Percentiles rank a stretch among this genome's conserved stretches.
Evolutionary conservation across 148 eudicot species (phyloP).

Genomic region (Camellia japonica): DNA sequence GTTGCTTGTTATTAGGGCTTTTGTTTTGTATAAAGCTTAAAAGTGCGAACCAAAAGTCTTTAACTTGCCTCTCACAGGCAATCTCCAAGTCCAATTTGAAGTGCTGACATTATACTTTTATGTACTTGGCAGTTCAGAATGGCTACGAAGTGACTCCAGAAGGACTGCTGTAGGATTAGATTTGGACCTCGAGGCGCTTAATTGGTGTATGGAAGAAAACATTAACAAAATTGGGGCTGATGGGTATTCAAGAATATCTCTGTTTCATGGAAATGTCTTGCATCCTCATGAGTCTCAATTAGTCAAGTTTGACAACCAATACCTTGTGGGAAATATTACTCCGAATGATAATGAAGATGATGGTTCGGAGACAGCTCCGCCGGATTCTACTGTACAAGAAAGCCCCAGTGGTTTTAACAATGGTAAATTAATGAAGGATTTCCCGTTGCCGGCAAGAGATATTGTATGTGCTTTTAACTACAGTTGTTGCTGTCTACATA

Average conservation of each 20-base stretch:
- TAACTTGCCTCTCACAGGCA: background rate
- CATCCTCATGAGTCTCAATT: conserved; percentile 60
- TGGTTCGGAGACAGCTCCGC: conserved; percentile 27
- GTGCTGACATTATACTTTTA: conserved; percentile 11
- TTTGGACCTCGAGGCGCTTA: conserved; percentile 83
- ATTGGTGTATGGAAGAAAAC: conserved; percentile 88
- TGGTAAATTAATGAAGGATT: conserved; percentile 33
- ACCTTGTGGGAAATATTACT: conserved; percentile 39
- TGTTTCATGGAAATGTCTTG: conserved; percentile 94
- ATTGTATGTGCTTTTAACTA: conserved; percentile 95
- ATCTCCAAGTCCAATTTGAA: background rate
- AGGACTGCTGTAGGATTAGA: conserved; percentile 89
- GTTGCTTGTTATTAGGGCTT: background rate
- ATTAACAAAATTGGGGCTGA: conserved; percentile 66
- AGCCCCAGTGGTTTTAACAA: conserved; percentile 12
- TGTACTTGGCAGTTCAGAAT: conserved; percentile 70
- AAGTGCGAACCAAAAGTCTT: background rate
- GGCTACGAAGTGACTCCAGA: conserved; percentile 83
- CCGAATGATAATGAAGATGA: conserved; percentile 28
- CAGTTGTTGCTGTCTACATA: conserved; percentile 96
- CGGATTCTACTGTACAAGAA: conserved; percentile 12
- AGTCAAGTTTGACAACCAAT: conserved; percentile 47
- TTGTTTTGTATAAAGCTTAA: conserved; percentile 1
- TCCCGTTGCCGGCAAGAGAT: conserved; percentile 60
- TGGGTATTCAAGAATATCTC: conserved; percentile 58